phyloP scores from a whole-genome alignment of 768 basidiomycete genomes.

The Leccinellum luteum region DNA sequence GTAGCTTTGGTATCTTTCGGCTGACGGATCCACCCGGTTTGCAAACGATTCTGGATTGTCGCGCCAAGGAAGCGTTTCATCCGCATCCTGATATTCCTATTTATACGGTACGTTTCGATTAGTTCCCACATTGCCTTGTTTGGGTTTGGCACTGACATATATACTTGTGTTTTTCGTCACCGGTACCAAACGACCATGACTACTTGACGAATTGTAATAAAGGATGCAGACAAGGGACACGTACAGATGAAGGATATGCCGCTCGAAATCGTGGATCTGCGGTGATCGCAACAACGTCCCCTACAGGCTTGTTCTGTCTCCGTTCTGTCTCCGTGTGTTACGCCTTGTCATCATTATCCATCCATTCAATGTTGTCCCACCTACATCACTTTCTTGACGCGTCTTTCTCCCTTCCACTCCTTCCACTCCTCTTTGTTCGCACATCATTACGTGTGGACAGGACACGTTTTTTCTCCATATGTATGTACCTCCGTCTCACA shows the following conservation, averaged over 20 bases:
- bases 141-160: background rate
- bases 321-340: background rate
- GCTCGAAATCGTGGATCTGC: conserved; percentile 84
- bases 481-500: background rate
- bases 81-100: conserved; percentile 82
- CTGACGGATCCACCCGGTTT: conserved; percentile 86
- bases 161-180: background rate
- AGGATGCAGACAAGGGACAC: conserved; percentile 87
- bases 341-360: background rate
- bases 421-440: background rate
- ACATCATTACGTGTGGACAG: background rate
- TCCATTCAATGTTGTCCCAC: background rate
- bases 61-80: conserved; percentile 75
- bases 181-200: background rate
- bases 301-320: no score
- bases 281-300: conserved; percentile 28
- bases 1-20: conserved; percentile 81
- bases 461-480: conserved; percentile 5
- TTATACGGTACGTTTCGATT: conserved; percentile 64
- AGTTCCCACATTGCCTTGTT: background rate
- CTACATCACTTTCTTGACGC: background rate
- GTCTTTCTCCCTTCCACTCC: background rate
- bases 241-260: conserved; percentile 71
- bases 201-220: background rate
- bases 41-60: conserved; percentile 65